Evolutionary conservation across 768 basidiomycete species (phyloP), one percentile per base, ranked within the genome.

Genomic region (Sarcomyxa edulis): DNA sequence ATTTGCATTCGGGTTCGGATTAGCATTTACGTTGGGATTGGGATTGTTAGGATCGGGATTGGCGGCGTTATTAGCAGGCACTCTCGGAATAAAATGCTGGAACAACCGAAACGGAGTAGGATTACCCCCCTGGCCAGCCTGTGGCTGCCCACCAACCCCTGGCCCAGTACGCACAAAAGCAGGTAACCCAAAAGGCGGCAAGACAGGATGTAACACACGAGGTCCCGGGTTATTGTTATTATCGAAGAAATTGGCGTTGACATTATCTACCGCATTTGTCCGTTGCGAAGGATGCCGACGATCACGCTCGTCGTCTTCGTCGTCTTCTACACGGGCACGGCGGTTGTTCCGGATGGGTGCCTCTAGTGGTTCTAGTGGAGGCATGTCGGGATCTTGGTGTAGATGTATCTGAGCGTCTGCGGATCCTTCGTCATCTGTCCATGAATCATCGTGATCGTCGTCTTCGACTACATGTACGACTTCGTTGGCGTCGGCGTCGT

Each of bases 251-350:
- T 50, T 24, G 7, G 48, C 15, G 49, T 49, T 28, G 53, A 22
- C 16, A 35, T 37, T 33, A 26, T 37, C 36, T 28, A 48, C 45
- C 26, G 48, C 54, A 37, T 48, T 36, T 34, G 48, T 54, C 38
- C 81, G 74, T 53, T 82, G 71, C 15, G 77, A 78, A 12, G 82
- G 79, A 49, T 82, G 79, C 40, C 81, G 69, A 40, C 72, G 68
- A 49, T 83, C 76, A 26, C 79, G 60, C 9, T 76, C 77, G 6
- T 71, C 68, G 45, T 84, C 79, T 5, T 68, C 67, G 39, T 82
- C 80, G 38, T 78, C 74, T 2, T 82, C 78, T 3, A 81, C 76
- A 29, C 80, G 60, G 12, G 71, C 64, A 16, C 79, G 78, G 29
- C 79, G 60, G 33, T 53, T 67, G 18, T 41, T 45, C 10, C 61